Evolutionary conservation across 169 alveolate genomes (phyloP).

Genomic region (Perkinsus marinus): DNA sequence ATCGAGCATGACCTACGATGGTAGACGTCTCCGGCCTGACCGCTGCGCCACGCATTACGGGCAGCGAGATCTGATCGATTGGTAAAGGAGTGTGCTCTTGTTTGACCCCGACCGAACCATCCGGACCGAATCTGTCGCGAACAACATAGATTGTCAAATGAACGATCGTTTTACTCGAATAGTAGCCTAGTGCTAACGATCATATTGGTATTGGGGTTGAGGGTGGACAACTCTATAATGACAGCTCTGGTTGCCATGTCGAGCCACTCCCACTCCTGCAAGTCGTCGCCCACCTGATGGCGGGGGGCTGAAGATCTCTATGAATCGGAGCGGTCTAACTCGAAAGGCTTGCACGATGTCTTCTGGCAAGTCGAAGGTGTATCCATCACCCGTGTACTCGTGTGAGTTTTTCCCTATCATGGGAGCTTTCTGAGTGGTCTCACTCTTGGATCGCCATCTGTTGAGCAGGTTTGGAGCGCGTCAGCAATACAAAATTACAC

Average conservation of each 20-base stretch:
- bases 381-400: neutral
- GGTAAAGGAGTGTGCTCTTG: neutral
- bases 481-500: neutral
- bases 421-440: neutral
- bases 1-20: neutral
- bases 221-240: neutral
- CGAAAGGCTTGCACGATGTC: neutral
- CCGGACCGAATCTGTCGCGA: neutral
- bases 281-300: neutral
- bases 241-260: neutral
- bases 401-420: neutral
- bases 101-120: neutral
- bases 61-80: neutral
- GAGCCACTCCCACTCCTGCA: neutral
- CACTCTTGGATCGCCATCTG: neutral
- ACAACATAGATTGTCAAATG: neutral
- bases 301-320: neutral
- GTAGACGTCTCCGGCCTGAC: neutral
- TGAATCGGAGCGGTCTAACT: neutral
- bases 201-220: neutral
- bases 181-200: neutral
- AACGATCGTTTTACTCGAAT: neutral
- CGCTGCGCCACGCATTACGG: neutral
- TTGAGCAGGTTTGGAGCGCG: neutral
- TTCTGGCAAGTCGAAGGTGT: neutral